Evolutionary conservation across 73 alveolate species (phyloP).

Genomic region (Stentor roeselii): DNA sequence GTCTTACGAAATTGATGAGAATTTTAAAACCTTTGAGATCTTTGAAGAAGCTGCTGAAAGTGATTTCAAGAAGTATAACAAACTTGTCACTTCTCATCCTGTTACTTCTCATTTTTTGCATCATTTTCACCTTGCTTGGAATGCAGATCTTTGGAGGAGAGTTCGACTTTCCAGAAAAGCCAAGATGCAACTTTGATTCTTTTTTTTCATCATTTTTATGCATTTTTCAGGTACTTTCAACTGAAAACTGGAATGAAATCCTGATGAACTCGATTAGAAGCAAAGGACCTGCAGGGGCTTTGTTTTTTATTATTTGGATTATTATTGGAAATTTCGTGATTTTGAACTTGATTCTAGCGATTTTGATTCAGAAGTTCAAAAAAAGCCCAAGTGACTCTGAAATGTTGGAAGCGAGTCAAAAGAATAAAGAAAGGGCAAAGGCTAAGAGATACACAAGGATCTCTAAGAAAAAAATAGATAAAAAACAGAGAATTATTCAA

Average conservation of each 20-base stretch:
- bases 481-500: too few species aligned
- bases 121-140: conserved; percentile 91
- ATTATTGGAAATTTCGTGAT: conserved; percentile 91
- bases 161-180: conserved; percentile 41
- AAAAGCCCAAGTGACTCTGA: not conserved
- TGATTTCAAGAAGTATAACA: conserved; percentile 47
- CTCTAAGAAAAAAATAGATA: not conserved
- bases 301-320: conserved; percentile 88
- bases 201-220: conserved; percentile 82
- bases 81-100: conserved; percentile 48
- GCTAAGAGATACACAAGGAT: not conserved
- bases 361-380: conserved; percentile 81
- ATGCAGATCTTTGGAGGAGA: conserved; percentile 94
- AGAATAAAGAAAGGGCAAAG: not conserved
- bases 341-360: conserved; percentile 89
- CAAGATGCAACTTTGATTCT: conserved; percentile 76
- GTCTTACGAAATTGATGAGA: conserved; percentile 88
- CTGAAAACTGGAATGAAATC: conserved; percentile 86
- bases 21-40: conserved; percentile 86
- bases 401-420: too few species aligned
- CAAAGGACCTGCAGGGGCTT: conserved; percentile 51
- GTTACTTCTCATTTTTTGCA: conserved; percentile 85
- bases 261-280: conserved; percentile 39
- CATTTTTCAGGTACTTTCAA: conserved; percentile 85
- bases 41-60: conserved; percentile 68